phyloP scores from a whole-genome alignment of 2,329 filamentous ascomycete species.

The Cercospora zeae-maydis region DNA sequence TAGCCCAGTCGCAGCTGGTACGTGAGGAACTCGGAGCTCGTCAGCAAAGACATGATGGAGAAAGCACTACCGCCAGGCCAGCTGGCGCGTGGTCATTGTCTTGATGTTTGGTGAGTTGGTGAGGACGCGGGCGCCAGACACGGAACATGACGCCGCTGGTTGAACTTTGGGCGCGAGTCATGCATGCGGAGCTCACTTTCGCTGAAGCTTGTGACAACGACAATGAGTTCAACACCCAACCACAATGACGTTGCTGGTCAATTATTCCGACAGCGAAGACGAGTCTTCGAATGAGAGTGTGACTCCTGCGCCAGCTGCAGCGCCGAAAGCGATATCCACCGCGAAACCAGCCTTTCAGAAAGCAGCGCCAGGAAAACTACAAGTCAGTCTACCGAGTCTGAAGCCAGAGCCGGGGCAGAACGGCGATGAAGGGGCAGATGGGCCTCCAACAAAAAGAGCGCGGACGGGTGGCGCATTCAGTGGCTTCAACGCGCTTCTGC shows the following conservation, averaged over 20 bases:
- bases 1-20: slow-evolving; percentile 80
- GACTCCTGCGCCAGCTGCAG: slow-evolving; percentile 31
- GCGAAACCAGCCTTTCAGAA: slow-evolving; percentile 38
- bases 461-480: slow-evolving; percentile 65
- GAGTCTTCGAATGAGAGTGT: slow-evolving; percentile 42
- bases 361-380: slow-evolving; percentile 67
- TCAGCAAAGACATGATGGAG: slow-evolving; percentile 37
- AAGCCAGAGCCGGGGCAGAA: slow-evolving; percentile 40
- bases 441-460: slow-evolving; percentile 68
- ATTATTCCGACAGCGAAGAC: slow-evolving; percentile 74
- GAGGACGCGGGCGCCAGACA: not conserved
- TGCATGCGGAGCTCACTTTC: slow-evolving; percentile 1
- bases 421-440: slow-evolving; percentile 42
- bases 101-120: not conserved
- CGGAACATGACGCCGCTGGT: not conserved
- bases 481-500: slow-evolving; percentile 82
- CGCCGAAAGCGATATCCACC: slow-evolving; percentile 26
- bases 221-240: not conserved
- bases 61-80: slow-evolving; percentile 20
- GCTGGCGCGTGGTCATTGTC: slow-evolving; percentile 17
- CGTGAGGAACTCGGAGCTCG: slow-evolving; percentile 59
- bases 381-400: slow-evolving; percentile 68
- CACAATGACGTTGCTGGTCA: slow-evolving; percentile 63
- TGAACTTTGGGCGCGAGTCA: slow-evolving; percentile 15
- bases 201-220: not conserved